Conservation (phyloP, 2,329 filamentous ascomycete genomes). For the Didymella glomerata region DNA sequence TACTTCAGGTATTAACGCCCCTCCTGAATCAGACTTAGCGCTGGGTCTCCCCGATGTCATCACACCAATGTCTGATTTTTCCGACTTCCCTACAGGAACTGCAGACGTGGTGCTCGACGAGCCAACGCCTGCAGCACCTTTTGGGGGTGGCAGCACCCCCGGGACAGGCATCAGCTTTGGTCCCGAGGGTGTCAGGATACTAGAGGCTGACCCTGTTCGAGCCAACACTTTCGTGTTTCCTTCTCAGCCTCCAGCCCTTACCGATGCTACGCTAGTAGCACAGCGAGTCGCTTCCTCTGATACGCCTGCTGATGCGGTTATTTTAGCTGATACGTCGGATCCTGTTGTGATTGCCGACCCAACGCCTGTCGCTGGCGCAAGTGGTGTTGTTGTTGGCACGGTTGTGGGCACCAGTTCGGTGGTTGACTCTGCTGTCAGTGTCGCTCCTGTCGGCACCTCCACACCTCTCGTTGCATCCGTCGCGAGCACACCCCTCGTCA, state of each 20-base stretch:
- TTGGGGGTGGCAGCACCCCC: conserved; percentile 4
- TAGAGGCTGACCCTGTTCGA: not conserved
- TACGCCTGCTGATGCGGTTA: not conserved
- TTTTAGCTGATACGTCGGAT: not conserved
- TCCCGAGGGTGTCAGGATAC: not conserved
- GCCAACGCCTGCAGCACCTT: conserved; percentile 5
- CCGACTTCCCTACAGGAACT: conserved; percentile 8
- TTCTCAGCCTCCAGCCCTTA: not conserved
- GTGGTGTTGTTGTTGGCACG: not conserved
- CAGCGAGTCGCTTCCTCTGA: not conserved
- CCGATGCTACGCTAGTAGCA: not conserved
- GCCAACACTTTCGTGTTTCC: not conserved
- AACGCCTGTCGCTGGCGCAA: not conserved
- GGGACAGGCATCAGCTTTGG: conserved; percentile 11
- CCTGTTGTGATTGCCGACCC: not conserved
- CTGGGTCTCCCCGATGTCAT: not conserved
- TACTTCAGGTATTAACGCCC: conserved; percentile 12
- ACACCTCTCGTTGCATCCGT: not conserved
- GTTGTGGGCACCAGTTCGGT: too few species aligned
- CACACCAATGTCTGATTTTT: not conserved
- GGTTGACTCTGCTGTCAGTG: too few species aligned
- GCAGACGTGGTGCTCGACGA: conserved; percentile 14
- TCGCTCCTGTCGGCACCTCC: not conserved
- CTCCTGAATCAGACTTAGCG: conserved; percentile 4
- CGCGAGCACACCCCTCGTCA: not conserved